Base-by-base conservation (phyloP, 2,329 filamentous ascomycete genomes). In the Nemania abortiva region DNA sequence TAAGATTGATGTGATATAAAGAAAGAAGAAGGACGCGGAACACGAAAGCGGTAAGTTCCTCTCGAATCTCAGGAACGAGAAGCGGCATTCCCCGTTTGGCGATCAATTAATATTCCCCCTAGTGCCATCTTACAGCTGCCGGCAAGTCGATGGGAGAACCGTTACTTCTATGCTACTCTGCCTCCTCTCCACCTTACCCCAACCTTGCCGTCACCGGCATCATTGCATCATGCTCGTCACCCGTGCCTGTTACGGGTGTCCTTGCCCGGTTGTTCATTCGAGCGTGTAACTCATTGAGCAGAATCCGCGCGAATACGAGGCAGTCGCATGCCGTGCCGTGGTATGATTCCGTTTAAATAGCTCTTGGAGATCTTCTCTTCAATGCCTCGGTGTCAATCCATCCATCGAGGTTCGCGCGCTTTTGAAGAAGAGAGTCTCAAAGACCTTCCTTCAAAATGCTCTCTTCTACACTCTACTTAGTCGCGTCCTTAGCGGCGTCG, bases 401-500 rank as follows among this genome's bases (percentile, higher is more conserved):
- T 34, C 24, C 34, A 42, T 27, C 11, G 13, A 10, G 4, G 31
- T 18, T 34, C 4, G 47, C 13, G 13, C 22, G 18, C 45, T n/a
- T 22, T 34, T 0, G 39, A 27, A 20, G n/a, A 20, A 20, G 27
- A 42, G 13, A 15, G 37, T 3, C 13, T 42, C 37, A 11, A 10
- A 10, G 37, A 42, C 56, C 27, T 49, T 47, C 37, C 18, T 4
- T 63, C 22, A 11, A 29, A 42, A 69, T 69, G 66, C 31, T 63
- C 2, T 63, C 45, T 6, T 42, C 63, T 11, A 31, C 60, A 37
- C 45, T 69, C 20, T 63, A 34, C 42, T n/a, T 54, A 24, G 2
- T 61, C 60, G 47, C 59, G 10, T 68, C 54, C 49, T 39, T 75
- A 13, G 69, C 69, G 27, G 22, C 58, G 10, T 69, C 62, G 45